phyloP scores from a whole-genome alignment of 192 early-diverging fungal genomes.

The Phycomyces blakesleeanus region DNA sequence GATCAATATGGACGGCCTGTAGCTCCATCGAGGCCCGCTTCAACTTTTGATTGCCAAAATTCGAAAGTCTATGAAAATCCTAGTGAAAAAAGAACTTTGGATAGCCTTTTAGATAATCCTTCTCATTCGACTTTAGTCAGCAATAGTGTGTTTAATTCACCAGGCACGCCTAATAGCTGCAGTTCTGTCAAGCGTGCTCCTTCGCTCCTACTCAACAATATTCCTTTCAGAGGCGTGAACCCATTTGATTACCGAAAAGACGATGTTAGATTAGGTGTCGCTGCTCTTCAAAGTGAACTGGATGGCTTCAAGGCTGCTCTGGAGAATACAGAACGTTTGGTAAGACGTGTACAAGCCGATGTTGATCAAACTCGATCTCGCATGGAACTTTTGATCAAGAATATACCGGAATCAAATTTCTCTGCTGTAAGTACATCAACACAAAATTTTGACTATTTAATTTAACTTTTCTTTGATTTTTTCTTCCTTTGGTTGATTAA shows the following conservation, averaged over 20 bases:
- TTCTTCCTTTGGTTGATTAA: not conserved
- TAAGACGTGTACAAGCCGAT: slow-evolving; percentile 23
- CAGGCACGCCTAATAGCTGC: not conserved
- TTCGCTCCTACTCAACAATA: slow-evolving; percentile 21
- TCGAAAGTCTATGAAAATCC: not conserved
- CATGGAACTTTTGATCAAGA: slow-evolving; percentile 27
- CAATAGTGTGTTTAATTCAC: not conserved
- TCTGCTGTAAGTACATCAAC: slow-evolving; percentile 19
- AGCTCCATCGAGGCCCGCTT: not conserved
- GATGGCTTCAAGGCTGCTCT: slow-evolving; percentile 6
- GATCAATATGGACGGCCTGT: not conserved
- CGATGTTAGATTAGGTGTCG: slow-evolving; percentile 2
- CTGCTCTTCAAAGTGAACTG: slow-evolving; percentile 10
- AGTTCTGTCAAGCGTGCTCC: not conserved
- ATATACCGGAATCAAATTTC: slow-evolving; percentile 32
- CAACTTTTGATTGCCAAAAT: not conserved
- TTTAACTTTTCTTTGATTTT: not conserved
- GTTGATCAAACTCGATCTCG: slow-evolving; percentile 17
- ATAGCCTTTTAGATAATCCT: not conserved
- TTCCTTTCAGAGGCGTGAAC: slow-evolving; percentile 10
- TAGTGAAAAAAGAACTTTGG: not conserved
- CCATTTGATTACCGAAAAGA: slow-evolving; percentile 28
- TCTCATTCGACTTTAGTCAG: not conserved
- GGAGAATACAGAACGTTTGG: slow-evolving; percentile 16
- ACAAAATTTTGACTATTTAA: not conserved